Evolutionary conservation across 768 basidiomycete species (phyloP), one percentile per base, ranked within the genome.

Genomic region (Imleria badia): DNA sequence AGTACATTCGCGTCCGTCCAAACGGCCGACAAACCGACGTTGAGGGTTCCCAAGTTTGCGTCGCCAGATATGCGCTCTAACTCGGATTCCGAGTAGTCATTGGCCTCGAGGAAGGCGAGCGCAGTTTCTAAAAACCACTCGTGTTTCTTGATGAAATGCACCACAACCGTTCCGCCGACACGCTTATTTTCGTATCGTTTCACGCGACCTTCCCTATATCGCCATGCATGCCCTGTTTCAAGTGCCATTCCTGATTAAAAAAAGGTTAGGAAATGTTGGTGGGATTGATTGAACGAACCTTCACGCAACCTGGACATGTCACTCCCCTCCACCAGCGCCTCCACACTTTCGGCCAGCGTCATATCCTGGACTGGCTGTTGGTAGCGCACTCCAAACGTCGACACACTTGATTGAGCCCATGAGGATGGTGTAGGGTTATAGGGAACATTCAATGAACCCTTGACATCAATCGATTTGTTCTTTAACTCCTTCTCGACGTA

Each of bases 121-220:
- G 93, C 91, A 6, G 95, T 91, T 75, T 99, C 96, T 61, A 94
- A 71, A 73, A 90, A 98, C 96, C 96, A 99, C 75, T 91, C 89
- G 60, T 91, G 85, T 70, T 92, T 89, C 84, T 98, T 99, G 78
- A 99, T 88, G 69, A 92, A 98, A 74, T 99, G 96, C 48, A 99
- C 94, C 20, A 94, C 90, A 43, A 95, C 81, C 3, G 96, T 99
- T 6, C 96, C 97, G 5, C 96, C 96, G 10, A 93, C 82, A 20
- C 89, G 85, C 54, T 80, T 75, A 42, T 78, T 78, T 59, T 84
- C 79, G 64, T 91, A 91, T 43, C 82, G 83, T 45, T 70, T 81
- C 59, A 73, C 65, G 39, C 85, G 78, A 45, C 89, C 88, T 76
- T 93, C 89, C 34, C 90, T 82, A 58, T 82, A 78, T 22, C 69